Evolutionary conservation across 768 basidiomycete species (phyloP).

Genomic region (Baorangia bicolor): DNA sequence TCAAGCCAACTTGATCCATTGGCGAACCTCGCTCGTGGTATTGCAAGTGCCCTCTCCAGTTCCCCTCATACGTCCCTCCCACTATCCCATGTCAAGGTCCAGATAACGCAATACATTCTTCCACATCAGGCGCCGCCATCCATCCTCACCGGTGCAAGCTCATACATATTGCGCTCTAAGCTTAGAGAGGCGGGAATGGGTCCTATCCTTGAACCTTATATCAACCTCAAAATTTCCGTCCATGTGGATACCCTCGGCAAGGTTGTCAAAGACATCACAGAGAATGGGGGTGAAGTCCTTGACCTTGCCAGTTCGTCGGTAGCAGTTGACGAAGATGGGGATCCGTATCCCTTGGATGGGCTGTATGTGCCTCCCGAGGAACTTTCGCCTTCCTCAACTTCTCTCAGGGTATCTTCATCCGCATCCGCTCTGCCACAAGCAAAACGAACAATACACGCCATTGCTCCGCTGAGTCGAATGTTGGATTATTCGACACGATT

Average conservation of each 20-base stretch:
- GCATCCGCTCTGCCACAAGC: slow-evolving; percentile 37
- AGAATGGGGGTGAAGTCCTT: slow-evolving; percentile 75
- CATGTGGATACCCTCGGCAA: slow-evolving; percentile 69
- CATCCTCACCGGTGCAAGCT: slow-evolving; percentile 62
- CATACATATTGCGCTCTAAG: slow-evolving; percentile 60
- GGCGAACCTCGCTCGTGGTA: slow-evolving; percentile 62
- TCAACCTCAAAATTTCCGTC: slow-evolving; percentile 66
- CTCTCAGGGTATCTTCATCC: slow-evolving; percentile 27
- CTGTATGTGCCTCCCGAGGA: slow-evolving; percentile 74
- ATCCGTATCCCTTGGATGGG: slow-evolving; percentile 55
- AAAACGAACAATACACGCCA: slow-evolving; percentile 66
- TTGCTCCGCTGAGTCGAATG: slow-evolving; percentile 79
- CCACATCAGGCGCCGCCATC: slow-evolving; percentile 46
- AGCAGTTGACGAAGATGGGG: slow-evolving; percentile 37
- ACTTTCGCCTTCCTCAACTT: slow-evolving; percentile 68
- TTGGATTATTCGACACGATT: slow-evolving; percentile 77
- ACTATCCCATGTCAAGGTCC: slow-evolving; percentile 60
- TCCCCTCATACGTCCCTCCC: slow-evolving; percentile 78
- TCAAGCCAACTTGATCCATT: slow-evolving; percentile 43
- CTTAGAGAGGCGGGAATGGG: slow-evolving; percentile 66
- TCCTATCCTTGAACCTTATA: slow-evolving; percentile 76
- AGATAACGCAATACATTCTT: slow-evolving; percentile 45
- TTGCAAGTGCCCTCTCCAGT: slow-evolving; percentile 68
- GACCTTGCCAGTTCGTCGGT: slow-evolving; percentile 50
- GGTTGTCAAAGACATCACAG: slow-evolving; percentile 81